Evolutionary conservation across 2,329 filamentous ascomycete species (phyloP).

Genomic region (Trichoderma guizhouense): DNA sequence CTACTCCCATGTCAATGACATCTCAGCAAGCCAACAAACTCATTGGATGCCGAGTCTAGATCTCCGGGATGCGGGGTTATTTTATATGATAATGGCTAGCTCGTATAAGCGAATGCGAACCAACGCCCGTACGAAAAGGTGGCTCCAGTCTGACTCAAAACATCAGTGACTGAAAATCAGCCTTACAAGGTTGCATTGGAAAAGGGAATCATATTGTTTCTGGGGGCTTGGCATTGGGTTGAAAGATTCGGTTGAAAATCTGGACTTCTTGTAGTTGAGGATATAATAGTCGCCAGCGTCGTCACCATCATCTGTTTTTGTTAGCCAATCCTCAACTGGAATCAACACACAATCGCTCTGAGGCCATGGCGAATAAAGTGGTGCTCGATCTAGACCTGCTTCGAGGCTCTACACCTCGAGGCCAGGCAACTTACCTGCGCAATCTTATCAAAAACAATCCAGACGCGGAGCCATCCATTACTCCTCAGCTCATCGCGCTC

Average conservation of each 20-base stretch:
- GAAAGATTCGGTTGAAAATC: neutral
- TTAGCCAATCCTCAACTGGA: neutral
- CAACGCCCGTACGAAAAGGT: neutral
- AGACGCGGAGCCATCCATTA: neutral
- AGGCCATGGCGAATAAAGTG: neutral
- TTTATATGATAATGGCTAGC: neutral
- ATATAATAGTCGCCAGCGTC: neutral
- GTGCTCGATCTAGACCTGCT: neutral
- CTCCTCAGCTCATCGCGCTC: neutral
- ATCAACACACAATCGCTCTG: neutral
- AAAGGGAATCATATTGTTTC: neutral
- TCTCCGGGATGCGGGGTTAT: neutral
- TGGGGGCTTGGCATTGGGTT: neutral
- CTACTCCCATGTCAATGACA: neutral
- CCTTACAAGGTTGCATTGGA: neutral
- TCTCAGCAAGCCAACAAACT: too few relatives aligned
- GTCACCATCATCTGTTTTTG: neutral
- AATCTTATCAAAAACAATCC: neutral
- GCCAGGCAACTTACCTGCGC: neutral
- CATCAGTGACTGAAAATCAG: neutral
- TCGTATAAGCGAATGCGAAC: neutral
- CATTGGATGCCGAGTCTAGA: neutral
- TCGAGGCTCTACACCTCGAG: neutral
- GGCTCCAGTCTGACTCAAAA: constrained; percentile 3
- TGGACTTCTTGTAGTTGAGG: neutral